Evolutionary conservation across 2,329 filamentous ascomycete species (phyloP), one percentile per base, ranked within the genome.

Genomic region (Ilyonectria robusta): DNA sequence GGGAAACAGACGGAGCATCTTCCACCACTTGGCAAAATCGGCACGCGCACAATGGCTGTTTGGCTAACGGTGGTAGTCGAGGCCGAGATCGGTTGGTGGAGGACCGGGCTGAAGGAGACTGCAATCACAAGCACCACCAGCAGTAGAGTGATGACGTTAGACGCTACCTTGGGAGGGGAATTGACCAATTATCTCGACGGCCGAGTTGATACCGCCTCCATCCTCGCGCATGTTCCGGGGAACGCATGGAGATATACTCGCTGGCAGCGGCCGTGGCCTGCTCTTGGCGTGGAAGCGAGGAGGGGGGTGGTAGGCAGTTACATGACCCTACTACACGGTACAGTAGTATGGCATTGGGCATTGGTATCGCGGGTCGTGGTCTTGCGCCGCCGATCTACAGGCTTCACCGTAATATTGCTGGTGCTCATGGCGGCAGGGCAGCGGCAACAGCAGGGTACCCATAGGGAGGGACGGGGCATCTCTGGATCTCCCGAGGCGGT

Each of bases 401-500:
- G 31, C 53, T 40, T 57, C 60, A 51, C 60, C 60, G 60, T 62
- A 26, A 42, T 57, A n/a, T 46, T 50, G 44, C 40, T 48, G 55
- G 50, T 15, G 31, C 17, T n/a, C 44, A 44, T 29, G 37, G 35
- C 23, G 44, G 31, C 23, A 58, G 33, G 48, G 42, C 37, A 59
- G 47, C 44, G 29, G 33, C 44, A 31, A 9, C 61, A 59, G 46
- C 51, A 46, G 35, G 35, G 50, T 5, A 37, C 51, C 15, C 29
- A 33, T 51, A 19, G 48, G 15, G 8, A 7, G 15, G 15, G 40
- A 42, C 40, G 15, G 26, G 23, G 42, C 55, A 57, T 21, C 33
- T 40, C 31, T 54, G 10, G 48, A 57, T 21, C 33, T 40, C 31
- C 47, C 9, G 48, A 31, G 61, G 61, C 37, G 54, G 40, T 54